These are phyloP conservation scores for Blastobotrys mokoenaii DNA, from an alignment of 805 yeast species.

Conservation along the genomic window DNA sequence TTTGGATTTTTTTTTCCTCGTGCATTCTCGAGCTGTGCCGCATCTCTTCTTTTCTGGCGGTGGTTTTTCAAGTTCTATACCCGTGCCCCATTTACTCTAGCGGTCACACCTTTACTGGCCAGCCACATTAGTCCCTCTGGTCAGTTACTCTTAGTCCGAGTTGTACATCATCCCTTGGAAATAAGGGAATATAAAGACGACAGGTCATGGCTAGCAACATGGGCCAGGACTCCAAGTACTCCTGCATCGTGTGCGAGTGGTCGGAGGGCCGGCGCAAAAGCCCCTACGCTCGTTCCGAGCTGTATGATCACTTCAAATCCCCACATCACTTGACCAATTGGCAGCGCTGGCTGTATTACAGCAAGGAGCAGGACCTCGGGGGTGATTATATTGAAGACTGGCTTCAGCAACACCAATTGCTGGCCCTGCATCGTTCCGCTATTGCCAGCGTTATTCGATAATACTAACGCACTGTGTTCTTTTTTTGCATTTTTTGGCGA, in stretches of 20 bases:
- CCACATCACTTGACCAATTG: constrained; percentile 19
- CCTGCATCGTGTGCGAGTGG: constrained; percentile 25
- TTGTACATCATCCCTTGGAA: no score
- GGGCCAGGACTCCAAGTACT: constrained; percentile 1
- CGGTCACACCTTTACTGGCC: no score
- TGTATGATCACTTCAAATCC: constrained; percentile 20
- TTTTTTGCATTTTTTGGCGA: background rate
- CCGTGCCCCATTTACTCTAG: no score
- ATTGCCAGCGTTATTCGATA: constrained; percentile 4
- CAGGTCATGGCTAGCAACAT: no score
- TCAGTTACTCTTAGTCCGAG: no score
- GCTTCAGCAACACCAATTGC: constrained; percentile 21
- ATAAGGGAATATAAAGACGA: no score
- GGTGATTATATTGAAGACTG: constrained; percentile 25
- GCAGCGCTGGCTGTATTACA: constrained; percentile 20
- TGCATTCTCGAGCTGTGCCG: no score
- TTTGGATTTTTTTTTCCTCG: no score
- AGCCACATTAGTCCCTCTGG: no score
- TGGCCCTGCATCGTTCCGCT: constrained; percentile 16
- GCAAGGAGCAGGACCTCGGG: constrained; percentile 20
- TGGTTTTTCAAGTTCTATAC: no score
- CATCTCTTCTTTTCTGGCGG: no score
- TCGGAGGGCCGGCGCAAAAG: constrained; percentile 17
- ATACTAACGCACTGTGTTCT: no score
- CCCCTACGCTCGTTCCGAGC: constrained; percentile 8